Conservation (phyloP, 106 monocot genomes). For the Chionographis japonica region DNA sequence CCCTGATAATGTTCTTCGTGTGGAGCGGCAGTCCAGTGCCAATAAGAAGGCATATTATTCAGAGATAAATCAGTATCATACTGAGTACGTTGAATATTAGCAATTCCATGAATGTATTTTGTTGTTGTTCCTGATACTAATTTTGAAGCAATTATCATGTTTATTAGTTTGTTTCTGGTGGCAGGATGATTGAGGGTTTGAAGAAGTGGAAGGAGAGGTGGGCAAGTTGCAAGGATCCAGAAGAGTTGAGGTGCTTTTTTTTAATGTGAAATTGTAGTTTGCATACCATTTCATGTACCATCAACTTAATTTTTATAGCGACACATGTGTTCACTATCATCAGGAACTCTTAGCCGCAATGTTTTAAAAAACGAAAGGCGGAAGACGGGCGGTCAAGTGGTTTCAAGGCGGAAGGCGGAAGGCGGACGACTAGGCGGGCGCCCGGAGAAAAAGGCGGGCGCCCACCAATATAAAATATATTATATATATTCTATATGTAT, state of each 20-base stretch:
- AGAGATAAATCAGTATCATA: slow-evolving; percentile 54
- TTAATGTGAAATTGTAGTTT: slow-evolving; percentile 6
- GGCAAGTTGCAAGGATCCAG: slow-evolving; percentile 43
- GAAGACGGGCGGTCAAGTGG: no score
- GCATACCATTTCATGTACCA: not conserved
- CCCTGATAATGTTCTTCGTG: slow-evolving; percentile 49
- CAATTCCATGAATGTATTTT: not conserved
- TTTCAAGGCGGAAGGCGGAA: no score
- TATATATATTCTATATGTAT: no score
- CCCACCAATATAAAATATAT: no score
- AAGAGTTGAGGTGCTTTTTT: slow-evolving; percentile 23
- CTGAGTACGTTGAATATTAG: slow-evolving; percentile 26
- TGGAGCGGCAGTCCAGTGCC: slow-evolving; percentile 22
- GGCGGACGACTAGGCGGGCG: no score
- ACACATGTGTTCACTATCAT: no score
- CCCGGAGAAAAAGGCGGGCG: no score
- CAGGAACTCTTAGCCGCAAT: no score
- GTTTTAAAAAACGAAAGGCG: no score
- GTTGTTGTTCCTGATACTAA: not conserved
- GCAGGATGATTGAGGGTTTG: slow-evolving; percentile 49
- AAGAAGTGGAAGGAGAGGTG: slow-evolving; percentile 55
- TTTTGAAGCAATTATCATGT: not conserved
- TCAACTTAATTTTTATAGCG: no score
- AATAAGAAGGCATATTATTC: slow-evolving; percentile 40
- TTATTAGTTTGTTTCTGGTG: slow-evolving; percentile 4